Conservation (phyloP, 306 rosid genomes). For the Malus fusca region DNA sequence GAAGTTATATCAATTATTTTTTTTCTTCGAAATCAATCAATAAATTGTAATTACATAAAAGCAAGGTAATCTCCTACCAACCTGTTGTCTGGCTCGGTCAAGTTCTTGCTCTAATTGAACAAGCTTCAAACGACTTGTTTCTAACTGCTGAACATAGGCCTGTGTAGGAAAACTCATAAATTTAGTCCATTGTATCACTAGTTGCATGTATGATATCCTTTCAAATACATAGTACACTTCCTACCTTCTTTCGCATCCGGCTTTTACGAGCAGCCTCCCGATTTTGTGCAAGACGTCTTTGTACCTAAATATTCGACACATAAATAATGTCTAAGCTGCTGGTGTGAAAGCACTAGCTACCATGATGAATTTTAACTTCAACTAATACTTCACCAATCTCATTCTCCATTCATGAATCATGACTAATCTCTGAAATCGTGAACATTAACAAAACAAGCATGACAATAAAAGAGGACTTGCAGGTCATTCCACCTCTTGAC, state of each 20-base stretch:
- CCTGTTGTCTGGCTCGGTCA: slow-evolving; percentile 69
- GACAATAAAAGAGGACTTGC: not conserved
- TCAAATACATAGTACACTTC: slow-evolving; percentile 18
- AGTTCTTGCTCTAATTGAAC: slow-evolving; percentile 74
- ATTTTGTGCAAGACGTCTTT: slow-evolving; percentile 93
- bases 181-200: slow-evolving; percentile 9
- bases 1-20: not conserved
- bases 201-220: slow-evolving; percentile 5
- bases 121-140: slow-evolving; percentile 78
- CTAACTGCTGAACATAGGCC: slow-evolving; percentile 93
- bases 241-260: slow-evolving; percentile 83
- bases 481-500: not conserved
- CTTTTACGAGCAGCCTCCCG: slow-evolving; percentile 99
- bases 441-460: not conserved
- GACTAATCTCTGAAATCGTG: not conserved
- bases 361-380: not conserved
- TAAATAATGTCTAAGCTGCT: not conserved
- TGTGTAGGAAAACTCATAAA: slow-evolving; percentile 26
- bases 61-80: slow-evolving; percentile 23
- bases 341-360: not conserved
- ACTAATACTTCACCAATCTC: not conserved
- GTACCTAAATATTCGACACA: slow-evolving; percentile 49
- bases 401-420: not conserved
- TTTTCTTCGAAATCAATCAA: slow-evolving; percentile 1
- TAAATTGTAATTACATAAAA: slow-evolving; percentile 9